A percentile compares a stretch with the other conserved stretches of the same genome.
Conservation (phyloP, 345 rosid genomes). For the Euphorbia tirucalli region DNA sequence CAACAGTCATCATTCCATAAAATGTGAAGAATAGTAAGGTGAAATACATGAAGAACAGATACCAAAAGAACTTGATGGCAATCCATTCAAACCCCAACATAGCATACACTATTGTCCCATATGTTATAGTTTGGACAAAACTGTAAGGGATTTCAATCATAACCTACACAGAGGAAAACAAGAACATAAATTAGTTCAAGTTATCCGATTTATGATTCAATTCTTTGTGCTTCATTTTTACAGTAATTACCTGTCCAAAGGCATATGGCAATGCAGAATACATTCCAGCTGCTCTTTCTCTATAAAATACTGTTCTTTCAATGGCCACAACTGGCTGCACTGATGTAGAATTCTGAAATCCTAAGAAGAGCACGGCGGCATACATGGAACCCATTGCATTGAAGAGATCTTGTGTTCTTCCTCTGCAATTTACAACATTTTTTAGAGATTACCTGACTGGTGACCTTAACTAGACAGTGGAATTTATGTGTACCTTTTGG, state of each 20-base stretch:
- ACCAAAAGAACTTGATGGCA: constrained; percentile 52
- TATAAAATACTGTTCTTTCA: constrained; percentile 66
- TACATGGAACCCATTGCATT: constrained; percentile 71
- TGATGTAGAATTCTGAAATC: constrained; percentile 47
- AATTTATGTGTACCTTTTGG: constrained; percentile 39
- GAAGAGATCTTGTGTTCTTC: constrained; percentile 43
- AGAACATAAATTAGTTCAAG: neutral
- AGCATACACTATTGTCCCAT: constrained; percentile 52
- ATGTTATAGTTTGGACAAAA: constrained; percentile 42
- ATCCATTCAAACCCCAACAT: constrained; percentile 69
- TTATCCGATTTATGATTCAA: neutral
- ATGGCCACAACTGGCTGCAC: constrained; percentile 63
- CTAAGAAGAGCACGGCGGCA: constrained; percentile 58
- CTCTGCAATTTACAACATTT: constrained; percentile 27
- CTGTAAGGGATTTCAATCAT: constrained; percentile 53
- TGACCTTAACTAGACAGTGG: neutral
- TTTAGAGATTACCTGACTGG: neutral
- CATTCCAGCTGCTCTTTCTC: constrained; percentile 77
- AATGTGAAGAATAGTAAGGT: constrained; percentile 54
- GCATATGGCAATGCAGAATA: constrained; percentile 76
- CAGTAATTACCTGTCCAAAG: constrained; percentile 58
- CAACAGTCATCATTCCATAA: constrained; percentile 70
- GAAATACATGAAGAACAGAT: constrained; percentile 58
- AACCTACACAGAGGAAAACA: constrained; percentile 26
- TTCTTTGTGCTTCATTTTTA: too few relatives aligned